Evolutionary conservation across 176 grass and related monocot genomes (phyloP), one percentile per base, ranked within the genome.

Genomic region (Raddia guianensis): DNA sequence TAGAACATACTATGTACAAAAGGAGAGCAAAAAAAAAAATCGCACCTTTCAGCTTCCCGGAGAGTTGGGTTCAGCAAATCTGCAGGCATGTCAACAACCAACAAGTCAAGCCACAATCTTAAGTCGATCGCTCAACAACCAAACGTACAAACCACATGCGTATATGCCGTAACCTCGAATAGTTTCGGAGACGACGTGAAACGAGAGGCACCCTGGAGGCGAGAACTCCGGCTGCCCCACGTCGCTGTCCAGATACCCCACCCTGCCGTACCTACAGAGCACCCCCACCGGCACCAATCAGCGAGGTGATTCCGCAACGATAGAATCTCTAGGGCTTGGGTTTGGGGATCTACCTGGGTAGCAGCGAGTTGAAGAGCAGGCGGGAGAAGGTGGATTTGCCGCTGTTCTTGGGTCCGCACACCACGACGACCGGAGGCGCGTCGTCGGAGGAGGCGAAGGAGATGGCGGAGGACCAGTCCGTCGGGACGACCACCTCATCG

Each of bases 321-420:
- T 2, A 1, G 45, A 71, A 3, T 44, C 4, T 37, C 2, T 15
- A 40, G 53, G 62, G 33, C n/a, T 49, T 34, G 20, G 53, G 2
- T 35, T 13, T 0, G 10, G 5, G 37, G 13, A 62, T 4, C 66
- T 66, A 90, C 92, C 95, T 94, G 58, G 84, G 81, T 68, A 98
- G 88, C 19, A 95, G 90, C 64, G 50, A 76, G 75, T 95, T 98
- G 84, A 95, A 75, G 64, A 98, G 92, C 54, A 86, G 80, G 19
- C 92, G 96, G 46, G 96, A 95, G 81, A 95, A 95, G 87, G 92
- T 98, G 58, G 90, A 95, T 84, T 98, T 98, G 86, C 96, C 96
- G 73, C 90, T 88, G 68, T 98, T 98, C 79, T 94, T 93, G 19
- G 96, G 96, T 16, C 96, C 92, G 32, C 92, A 95, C 1, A 98